Evolutionary conservation across 768 basidiomycete genomes (phyloP).

Genomic region (Dentipellis fragilis): DNA sequence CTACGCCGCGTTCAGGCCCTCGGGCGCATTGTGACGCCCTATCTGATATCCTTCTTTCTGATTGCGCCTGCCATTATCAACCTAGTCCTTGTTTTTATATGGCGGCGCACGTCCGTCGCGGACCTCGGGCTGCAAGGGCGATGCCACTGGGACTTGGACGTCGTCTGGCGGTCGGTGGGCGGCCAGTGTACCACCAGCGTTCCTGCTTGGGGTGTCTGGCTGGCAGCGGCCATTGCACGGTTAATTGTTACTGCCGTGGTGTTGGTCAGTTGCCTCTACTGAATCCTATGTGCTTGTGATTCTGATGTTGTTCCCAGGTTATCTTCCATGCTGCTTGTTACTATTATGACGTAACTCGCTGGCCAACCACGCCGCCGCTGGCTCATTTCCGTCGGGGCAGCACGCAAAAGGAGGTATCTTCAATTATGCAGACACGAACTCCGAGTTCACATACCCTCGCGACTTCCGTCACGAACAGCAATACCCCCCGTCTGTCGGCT

Average conservation of each 20-base stretch:
- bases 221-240: slow-evolving; percentile 41
- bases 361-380: neutral
- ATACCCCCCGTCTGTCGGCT: neutral
- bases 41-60: slow-evolving; percentile 29
- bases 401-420: neutral
- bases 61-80: slow-evolving; percentile 46
- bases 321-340: slow-evolving; percentile 2
- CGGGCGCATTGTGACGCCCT: slow-evolving; percentile 31
- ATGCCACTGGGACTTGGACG: slow-evolving; percentile 59
- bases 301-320: neutral
- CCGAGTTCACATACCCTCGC: neutral
- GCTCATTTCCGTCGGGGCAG: neutral
- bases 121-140: slow-evolving; percentile 30
- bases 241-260: slow-evolving; percentile 40
- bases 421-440: neutral
- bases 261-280: slow-evolving; percentile 34
- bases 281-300: neutral
- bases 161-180: slow-evolving; percentile 45
- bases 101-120: slow-evolving; percentile 32
- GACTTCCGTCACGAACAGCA: neutral
- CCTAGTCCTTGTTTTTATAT: slow-evolving; percentile 41
- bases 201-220: slow-evolving; percentile 43
- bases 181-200: slow-evolving; percentile 19
- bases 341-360: neutral
- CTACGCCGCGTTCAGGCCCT: slow-evolving; percentile 22